Percentiles rank a stretch among this genome's conserved stretches.
Conservation (phyloP, 2,329 filamentous ascomycete genomes). For the Leptographium galeiforme region DNA sequence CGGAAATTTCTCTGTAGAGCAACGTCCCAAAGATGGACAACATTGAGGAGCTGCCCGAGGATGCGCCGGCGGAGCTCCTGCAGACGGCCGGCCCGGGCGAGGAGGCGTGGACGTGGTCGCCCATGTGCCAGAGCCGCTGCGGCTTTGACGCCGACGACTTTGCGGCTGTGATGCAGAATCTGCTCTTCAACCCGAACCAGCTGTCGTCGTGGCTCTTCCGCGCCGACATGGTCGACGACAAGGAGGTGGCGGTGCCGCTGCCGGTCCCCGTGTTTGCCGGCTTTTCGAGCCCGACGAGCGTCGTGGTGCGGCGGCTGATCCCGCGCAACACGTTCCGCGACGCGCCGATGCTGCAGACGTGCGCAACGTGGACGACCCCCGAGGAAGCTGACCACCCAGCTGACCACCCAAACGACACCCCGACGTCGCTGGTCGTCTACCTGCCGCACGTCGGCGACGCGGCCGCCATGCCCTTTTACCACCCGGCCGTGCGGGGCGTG, state of each 20-base stretch:
- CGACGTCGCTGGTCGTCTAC: slow-evolving; percentile 55
- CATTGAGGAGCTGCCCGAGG: neutral
- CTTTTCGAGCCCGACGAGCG: slow-evolving; percentile 34
- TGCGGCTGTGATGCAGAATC: slow-evolving; percentile 54
- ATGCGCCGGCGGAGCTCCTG: slow-evolving; percentile 6
- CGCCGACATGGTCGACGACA: slow-evolving; percentile 49
- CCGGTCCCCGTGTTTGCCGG: slow-evolving; percentile 9
- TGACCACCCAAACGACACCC: no score
- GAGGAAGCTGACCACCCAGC: no score
- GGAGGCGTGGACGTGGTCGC: slow-evolving; percentile 29
- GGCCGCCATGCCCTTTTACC: slow-evolving; percentile 70
- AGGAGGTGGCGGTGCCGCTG: neutral
- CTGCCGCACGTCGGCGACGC: slow-evolving; percentile 54
- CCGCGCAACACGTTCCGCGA: slow-evolving; percentile 73
- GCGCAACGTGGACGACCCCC: slow-evolving; percentile 52
- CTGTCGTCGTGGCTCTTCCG: slow-evolving; percentile 67
- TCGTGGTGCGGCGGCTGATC: slow-evolving; percentile 63
- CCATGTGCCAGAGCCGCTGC: slow-evolving; percentile 42
- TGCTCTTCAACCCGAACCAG: slow-evolving; percentile 67
- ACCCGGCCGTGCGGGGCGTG: slow-evolving; percentile 61
- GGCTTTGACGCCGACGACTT: slow-evolving; percentile 52
- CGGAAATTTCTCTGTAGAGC: no score
- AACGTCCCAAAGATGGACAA: neutral
- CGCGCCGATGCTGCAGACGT: slow-evolving; percentile 65
- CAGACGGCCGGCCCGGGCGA: slow-evolving; percentile 1